Evolutionary conservation across 2,329 filamentous ascomycete species (phyloP).

Genomic region (Monascus ruber): DNA sequence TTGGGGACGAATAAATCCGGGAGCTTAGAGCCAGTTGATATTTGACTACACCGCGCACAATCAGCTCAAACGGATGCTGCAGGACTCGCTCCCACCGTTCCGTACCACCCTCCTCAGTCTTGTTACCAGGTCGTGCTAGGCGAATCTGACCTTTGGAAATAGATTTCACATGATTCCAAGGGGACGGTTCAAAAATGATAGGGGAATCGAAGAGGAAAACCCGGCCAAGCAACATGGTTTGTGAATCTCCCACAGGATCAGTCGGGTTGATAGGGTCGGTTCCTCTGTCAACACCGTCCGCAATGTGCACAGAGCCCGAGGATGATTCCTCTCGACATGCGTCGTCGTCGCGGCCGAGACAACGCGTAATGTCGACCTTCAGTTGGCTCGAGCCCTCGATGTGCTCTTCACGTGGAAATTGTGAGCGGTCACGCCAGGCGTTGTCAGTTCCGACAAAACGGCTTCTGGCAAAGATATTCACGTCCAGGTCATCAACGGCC

Average conservation of each 20-base stretch:
- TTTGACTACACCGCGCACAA: slow-evolving; percentile 80
- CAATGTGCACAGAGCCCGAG: slow-evolving; percentile 6
- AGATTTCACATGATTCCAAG: slow-evolving; percentile 62
- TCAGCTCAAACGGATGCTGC: slow-evolving; percentile 84
- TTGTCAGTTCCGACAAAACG: slow-evolving; percentile 62
- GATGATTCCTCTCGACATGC: neutral
- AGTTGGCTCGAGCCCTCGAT: slow-evolving; percentile 23
- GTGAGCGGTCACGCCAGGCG: slow-evolving; percentile 25
- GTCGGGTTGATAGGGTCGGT: slow-evolving; percentile 50
- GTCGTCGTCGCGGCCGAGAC: slow-evolving; percentile 10
- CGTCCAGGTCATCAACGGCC: slow-evolving; percentile 71
- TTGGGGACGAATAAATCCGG: slow-evolving; percentile 39
- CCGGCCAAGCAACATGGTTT: slow-evolving; percentile 84
- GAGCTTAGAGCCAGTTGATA: slow-evolving; percentile 58
- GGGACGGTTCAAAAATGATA: slow-evolving; percentile 78
- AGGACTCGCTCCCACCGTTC: slow-evolving; percentile 84
- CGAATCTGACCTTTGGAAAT: slow-evolving; percentile 74
- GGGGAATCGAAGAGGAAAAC: slow-evolving; percentile 80
- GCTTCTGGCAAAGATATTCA: slow-evolving; percentile 91
- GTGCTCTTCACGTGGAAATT: slow-evolving; percentile 20
- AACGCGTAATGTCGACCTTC: slow-evolving; percentile 16
- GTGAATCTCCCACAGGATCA: slow-evolving; percentile 46
- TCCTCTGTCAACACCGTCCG: slow-evolving; percentile 40
- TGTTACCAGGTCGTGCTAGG: slow-evolving; percentile 72
- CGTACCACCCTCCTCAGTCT: slow-evolving; percentile 68